Evolutionary conservation across 208 protist genomes (phyloP), one percentile per base, ranked within the genome.

Genomic region (Leishmania guyanensis): DNA sequence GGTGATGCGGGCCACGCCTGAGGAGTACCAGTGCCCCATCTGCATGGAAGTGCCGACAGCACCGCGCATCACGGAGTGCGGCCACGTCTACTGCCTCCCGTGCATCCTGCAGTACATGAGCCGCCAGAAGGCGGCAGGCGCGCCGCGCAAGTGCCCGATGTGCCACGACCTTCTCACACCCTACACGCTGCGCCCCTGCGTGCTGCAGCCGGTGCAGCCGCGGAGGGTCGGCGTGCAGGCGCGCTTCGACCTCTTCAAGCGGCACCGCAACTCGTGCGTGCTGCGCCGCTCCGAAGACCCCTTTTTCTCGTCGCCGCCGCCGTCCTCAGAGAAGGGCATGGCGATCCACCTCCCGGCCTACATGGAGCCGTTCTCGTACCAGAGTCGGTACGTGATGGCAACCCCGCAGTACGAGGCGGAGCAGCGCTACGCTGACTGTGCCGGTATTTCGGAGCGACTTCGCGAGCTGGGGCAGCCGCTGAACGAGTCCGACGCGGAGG

Each of bases 1-100:
- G 29, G 92, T 97, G 48, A 85, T 93, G 84, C 94, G 92, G 29
- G 77, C 80, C n/a, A 88, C 91, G 3, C 51, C 86, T n/a, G 88
- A 92, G 17, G 91, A 95, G 78, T 96, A 94, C 81, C 79, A 95
- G 75, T 97, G 94, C 81, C 92, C 92, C 58, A 95, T 97, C 62
- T 97, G 94, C 83, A 88, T 97, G 53, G 89, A 94, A 8, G 65
- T 80, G 43, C 94, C 94, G 50, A 71, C 78, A 48, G 91, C 90
- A 12, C 89, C 94, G 29, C 89, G 94, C 75, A 93, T 97, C 79
- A 94, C 92, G n/a, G 88, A 93, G 84, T 97, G 94, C 79, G 94
- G 94, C 5, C 94, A 97, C 84, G 79, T 90, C 22, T 95, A 93
- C 84, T 97, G 94, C 69, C 83, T 96, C 33, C 83, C 93, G 2